Base-by-base conservation (phyloP, 257 asterid species). In the Lycium barbarum region DNA sequence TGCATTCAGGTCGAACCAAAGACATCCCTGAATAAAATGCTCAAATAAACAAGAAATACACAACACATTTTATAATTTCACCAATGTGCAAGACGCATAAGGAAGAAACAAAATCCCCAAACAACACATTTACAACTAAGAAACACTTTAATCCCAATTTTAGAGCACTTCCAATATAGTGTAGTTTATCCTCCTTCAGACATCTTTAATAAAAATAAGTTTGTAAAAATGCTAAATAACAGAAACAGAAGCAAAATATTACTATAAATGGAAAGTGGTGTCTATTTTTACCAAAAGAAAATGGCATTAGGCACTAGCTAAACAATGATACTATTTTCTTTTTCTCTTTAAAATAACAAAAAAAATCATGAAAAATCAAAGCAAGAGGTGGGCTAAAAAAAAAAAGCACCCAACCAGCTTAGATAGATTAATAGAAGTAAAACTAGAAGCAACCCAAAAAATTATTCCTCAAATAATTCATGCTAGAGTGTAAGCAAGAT, bases 131-230 rank as follows among this genome's bases (percentile, higher is more conserved):
- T 43, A 71, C 57, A 71, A 18, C 57, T 20, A 71, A 43, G 57
- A 43, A 45, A 43, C 3, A 55, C 57, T 17, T 71, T 1, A 9
- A 18, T 43, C 36, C 57, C 36, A 70, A 38, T 70, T 70, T 47
- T 38, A 38, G 26, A 70, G 78, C 54, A 38, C 54, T 70, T 70
- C 78, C 79, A 72, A 12, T 72, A n/a, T 9, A 72, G 20, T 72
- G 57, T 18, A 43, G 55, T 38, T 18, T 40, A 40, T 43, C 79
- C 43, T 43, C 14, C 76, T 68, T 54, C 51, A 36, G 22, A 67
- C 20, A 71, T 71, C 14, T 40, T 17, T 5, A 6, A 17, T 71
- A 40, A 0, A 38, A 71, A 43, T 4, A 43, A 71, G 17, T 40
- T 4, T 43, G 33, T 26, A 26, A 43, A 43, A 18, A 71, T 43